A percentile compares a stretch with the other conserved stretches of the same genome.
phyloP scores from a whole-genome alignment of 208 protist genomes.

The Phytomonas sp. region DNA sequence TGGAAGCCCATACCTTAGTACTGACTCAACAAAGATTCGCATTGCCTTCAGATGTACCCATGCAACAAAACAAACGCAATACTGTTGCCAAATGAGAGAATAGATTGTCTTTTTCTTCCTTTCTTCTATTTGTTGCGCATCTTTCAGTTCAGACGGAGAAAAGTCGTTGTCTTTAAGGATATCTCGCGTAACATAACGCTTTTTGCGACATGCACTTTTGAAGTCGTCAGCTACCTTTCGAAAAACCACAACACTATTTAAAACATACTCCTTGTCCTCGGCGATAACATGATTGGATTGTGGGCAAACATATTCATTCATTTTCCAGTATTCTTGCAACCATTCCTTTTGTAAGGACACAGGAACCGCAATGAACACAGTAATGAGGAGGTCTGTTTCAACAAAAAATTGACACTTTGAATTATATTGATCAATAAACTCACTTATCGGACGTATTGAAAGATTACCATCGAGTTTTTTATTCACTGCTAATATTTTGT shows the following conservation, averaged over 20 bases:
- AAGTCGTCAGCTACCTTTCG: constrained; percentile 82
- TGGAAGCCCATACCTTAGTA: constrained; percentile 87
- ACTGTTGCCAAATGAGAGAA: constrained; percentile 75
- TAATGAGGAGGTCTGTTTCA: constrained; percentile 76
- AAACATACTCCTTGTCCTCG: constrained; percentile 81
- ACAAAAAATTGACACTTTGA: constrained; percentile 59
- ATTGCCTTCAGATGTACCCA: constrained; percentile 91
- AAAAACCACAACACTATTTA: constrained; percentile 88
- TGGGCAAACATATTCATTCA: constrained; percentile 79
- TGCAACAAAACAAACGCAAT: constrained; percentile 80
- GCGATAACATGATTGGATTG: constrained; percentile 77
- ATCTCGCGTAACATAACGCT: constrained; percentile 73
- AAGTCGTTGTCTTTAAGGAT: constrained; percentile 63
- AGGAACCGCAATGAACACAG: constrained; percentile 80
- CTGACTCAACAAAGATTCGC: constrained; percentile 85
- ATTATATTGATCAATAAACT: constrained; percentile 70
- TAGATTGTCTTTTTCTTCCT: constrained; percentile 80
- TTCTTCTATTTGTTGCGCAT: constrained; percentile 67
- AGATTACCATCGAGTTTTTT: constrained; percentile 74
- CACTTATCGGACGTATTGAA: constrained; percentile 70
- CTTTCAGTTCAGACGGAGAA: constrained; percentile 42
- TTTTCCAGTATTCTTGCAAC: constrained; percentile 70
- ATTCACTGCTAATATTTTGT: constrained; percentile 54
- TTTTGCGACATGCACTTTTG: constrained; percentile 65
- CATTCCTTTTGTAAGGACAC: constrained; percentile 65